Percentiles rank a stretch among this genome's conserved stretches.
Conservation (phyloP, 2,329 filamentous ascomycete genomes). For the Cladophialophora yegresii region DNA sequence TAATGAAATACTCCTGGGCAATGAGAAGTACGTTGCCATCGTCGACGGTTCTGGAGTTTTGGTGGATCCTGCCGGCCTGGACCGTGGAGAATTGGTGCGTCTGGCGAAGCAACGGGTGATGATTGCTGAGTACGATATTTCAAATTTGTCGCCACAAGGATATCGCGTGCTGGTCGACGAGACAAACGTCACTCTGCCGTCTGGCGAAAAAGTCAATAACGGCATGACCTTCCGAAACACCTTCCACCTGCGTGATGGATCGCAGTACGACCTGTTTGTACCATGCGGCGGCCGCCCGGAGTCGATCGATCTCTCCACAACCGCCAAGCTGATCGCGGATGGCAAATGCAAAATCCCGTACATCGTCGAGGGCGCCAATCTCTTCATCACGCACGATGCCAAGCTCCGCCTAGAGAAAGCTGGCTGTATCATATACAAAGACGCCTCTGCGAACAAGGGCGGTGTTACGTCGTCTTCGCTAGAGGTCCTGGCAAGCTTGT, state of each 20-base stretch:
- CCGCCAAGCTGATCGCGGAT: slow-evolving; percentile 82
- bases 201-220: slow-evolving; percentile 82
- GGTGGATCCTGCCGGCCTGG: slow-evolving; percentile 85
- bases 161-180: slow-evolving; percentile 94
- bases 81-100: slow-evolving; percentile 78
- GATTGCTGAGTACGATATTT: slow-evolving; percentile 82
- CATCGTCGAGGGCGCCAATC: slow-evolving; percentile 95
- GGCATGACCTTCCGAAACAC: slow-evolving; percentile 96
- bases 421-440: slow-evolving; percentile 95
- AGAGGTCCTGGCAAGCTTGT: slow-evolving; percentile 90
- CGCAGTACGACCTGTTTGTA: slow-evolving; percentile 84
- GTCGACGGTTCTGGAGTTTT: slow-evolving; percentile 97
- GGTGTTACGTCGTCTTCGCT: slow-evolving; percentile 96
- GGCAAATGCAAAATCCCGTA: slow-evolving; percentile 87
- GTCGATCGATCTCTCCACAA: slow-evolving; percentile 89
- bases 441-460: slow-evolving; percentile 97
- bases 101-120: slow-evolving; percentile 84
- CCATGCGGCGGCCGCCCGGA: slow-evolving; percentile 95
- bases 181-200: slow-evolving; percentile 81
- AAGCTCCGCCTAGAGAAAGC: slow-evolving; percentile 93
- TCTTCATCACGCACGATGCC: slow-evolving; percentile 98
- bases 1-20: slow-evolving; percentile 94
- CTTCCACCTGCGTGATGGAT: slow-evolving; percentile 81
- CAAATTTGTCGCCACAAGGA: slow-evolving; percentile 82
- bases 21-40: slow-evolving; percentile 92